Percentiles rank a stretch among this genome's conserved stretches.
Conservation (phyloP, 169 alveolate species). For the Condylostoma magnum region DNA sequence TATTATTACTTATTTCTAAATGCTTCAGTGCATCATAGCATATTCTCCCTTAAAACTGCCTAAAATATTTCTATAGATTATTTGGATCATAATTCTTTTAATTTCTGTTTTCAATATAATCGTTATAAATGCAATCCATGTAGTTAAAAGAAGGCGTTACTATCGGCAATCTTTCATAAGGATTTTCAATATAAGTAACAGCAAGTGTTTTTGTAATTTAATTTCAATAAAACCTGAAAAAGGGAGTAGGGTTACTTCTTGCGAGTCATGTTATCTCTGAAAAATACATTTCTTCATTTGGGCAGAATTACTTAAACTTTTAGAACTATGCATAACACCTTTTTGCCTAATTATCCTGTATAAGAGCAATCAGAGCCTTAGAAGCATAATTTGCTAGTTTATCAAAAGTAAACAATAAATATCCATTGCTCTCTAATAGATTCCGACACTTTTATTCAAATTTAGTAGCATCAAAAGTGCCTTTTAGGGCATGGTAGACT, state of each 20-base stretch:
- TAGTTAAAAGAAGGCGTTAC: too few relatives aligned
- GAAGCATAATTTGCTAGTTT: constrained; percentile 36
- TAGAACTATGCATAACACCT: background rate
- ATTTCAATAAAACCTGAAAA: constrained; percentile 15
- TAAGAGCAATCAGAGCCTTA: constrained; percentile 17
- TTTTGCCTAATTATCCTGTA: constrained; percentile 22
- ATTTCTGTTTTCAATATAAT: too few relatives aligned
- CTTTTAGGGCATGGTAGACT: constrained; percentile 27
- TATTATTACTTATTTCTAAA: too few relatives aligned
- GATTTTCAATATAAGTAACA: constrained; percentile 19
- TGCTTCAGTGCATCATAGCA: too few relatives aligned
- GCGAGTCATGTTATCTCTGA: background rate
- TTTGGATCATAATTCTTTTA: too few relatives aligned
- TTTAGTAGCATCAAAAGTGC: constrained; percentile 37
- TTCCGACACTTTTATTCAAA: constrained; percentile 73
- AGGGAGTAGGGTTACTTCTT: background rate
- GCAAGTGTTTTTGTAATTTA: background rate
- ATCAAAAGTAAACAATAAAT: constrained; percentile 72
- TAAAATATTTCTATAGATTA: too few relatives aligned
- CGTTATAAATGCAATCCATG: too few relatives aligned
- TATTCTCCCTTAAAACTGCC: too few relatives aligned
- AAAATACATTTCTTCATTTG: constrained; percentile 21
- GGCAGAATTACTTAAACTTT: background rate
- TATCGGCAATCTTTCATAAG: constrained; percentile 7
- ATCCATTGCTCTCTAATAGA: constrained; percentile 70